Evolutionary conservation across 2,329 filamentous ascomycete genomes (phyloP).

Genomic region (Phialemonium atrogriseum): DNA sequence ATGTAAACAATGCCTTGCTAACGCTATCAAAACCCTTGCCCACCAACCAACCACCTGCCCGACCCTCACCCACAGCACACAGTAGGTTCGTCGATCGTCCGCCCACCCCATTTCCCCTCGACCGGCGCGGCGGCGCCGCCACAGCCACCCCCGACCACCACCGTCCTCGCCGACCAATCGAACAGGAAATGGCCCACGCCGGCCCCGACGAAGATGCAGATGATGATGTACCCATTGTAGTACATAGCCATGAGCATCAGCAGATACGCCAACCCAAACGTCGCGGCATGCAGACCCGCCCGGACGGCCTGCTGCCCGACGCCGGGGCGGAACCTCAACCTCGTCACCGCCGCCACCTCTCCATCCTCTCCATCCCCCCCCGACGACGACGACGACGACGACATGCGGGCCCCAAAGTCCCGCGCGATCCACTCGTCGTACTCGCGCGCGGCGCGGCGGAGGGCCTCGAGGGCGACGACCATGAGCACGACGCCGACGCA

Average conservation of each 20-base stretch:
- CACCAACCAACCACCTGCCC: not conserved
- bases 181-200: slow-evolving; percentile 67
- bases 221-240: slow-evolving; percentile 67
- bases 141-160: slow-evolving; percentile 22
- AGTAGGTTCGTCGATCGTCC: slow-evolving; percentile 34
- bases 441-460: slow-evolving; percentile 63
- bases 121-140: no score
- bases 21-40: not conserved
- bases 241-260: slow-evolving; percentile 65
- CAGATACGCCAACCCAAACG: slow-evolving; percentile 71
- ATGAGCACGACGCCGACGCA: slow-evolving; percentile 74
- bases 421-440: slow-evolving; percentile 61
- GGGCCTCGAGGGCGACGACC: slow-evolving; percentile 61
- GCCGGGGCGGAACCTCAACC: slow-evolving; percentile 41
- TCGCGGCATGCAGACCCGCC: slow-evolving; percentile 58
- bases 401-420: slow-evolving; percentile 27
- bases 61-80: slow-evolving; percentile 34
- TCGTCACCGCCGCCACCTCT: slow-evolving; percentile 5
- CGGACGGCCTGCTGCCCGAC: slow-evolving; percentile 58
- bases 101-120: slow-evolving; percentile 13
- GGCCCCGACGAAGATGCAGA: slow-evolving; percentile 71
- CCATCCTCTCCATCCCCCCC: slow-evolving; percentile 5
- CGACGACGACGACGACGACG: slow-evolving; percentile 4
- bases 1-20: no score
- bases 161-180: slow-evolving; percentile 46